Evolutionary conservation across 495 filamentous ascomycete species (phyloP).

Genomic region (Parmelia sp.): DNA sequence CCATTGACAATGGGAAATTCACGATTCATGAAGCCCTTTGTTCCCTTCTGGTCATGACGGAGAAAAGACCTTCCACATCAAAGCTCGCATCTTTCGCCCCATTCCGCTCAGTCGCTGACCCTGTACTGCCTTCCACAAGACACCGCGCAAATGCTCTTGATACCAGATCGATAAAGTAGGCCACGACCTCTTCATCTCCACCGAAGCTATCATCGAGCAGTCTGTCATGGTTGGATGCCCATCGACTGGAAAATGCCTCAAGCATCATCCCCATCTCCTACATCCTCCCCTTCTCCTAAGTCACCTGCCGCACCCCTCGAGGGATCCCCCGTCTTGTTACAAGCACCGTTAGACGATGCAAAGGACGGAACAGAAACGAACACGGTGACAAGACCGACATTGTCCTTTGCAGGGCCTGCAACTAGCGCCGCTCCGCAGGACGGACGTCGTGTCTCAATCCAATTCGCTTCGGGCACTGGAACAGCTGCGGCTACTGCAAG

Average conservation of each 20-base stretch:
- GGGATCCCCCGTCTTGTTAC: slow-evolving; percentile 5
- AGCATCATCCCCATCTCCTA: slow-evolving; percentile 17
- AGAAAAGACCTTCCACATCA: not conserved
- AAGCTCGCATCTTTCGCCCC: not conserved
- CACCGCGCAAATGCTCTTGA: not conserved
- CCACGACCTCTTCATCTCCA: not conserved
- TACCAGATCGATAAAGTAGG: not conserved
- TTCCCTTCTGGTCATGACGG: not conserved
- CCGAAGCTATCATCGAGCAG: not conserved
- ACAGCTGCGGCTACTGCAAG: slow-evolving; percentile 4
- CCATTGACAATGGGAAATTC: no score
- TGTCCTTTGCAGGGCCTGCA: slow-evolving; percentile 18
- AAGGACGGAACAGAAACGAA: slow-evolving; percentile 14
- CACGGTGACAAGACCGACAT: slow-evolving; percentile 9
- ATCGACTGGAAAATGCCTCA: slow-evolving; percentile 4
- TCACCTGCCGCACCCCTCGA: not conserved
- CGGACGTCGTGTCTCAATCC: slow-evolving; percentile 23
- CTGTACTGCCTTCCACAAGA: not conserved
- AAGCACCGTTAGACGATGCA: slow-evolving; percentile 7
- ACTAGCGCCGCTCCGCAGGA: slow-evolving; percentile 5
- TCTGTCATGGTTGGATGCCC: not conserved
- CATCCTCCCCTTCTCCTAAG: slow-evolving; percentile 3
- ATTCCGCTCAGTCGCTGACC: not conserved
- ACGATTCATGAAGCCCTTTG: no score
- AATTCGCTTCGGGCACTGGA: slow-evolving; percentile 20